Evolutionary conservation across 2,329 filamentous ascomycete species (phyloP).

Genomic region (Amesomyces nigricolor): DNA sequence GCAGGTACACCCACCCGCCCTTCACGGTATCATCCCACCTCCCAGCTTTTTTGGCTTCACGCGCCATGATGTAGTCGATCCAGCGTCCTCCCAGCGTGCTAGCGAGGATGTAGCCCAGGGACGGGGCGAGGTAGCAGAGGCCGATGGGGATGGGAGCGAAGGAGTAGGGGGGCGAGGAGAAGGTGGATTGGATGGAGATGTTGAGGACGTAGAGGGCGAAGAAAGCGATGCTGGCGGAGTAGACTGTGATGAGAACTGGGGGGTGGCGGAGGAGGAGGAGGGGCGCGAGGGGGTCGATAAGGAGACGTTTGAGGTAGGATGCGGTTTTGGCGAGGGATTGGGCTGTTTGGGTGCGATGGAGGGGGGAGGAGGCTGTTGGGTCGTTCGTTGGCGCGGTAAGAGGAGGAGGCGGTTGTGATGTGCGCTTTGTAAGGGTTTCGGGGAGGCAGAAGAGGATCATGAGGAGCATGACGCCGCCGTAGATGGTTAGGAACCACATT

Average conservation of each 20-base stretch:
- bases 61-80: slow-evolving; percentile 76
- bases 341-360: slow-evolving; percentile 52
- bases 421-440: slow-evolving; percentile 47
- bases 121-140: slow-evolving; percentile 69
- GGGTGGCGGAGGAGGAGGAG: slow-evolving; percentile 68
- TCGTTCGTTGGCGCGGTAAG: no score
- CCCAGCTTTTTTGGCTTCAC: slow-evolving; percentile 64
- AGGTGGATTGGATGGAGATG: slow-evolving; percentile 67
- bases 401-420: no score
- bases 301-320: slow-evolving; percentile 50
- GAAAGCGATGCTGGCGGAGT: slow-evolving; percentile 70
- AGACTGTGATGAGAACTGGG: slow-evolving; percentile 66
- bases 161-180: slow-evolving; percentile 60
- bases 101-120: slow-evolving; percentile 64
- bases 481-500: slow-evolving; percentile 71
- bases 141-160: slow-evolving; percentile 66
- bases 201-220: slow-evolving; percentile 71
- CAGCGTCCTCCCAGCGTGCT: slow-evolving; percentile 67
- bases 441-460: slow-evolving; percentile 57
- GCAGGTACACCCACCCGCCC: slow-evolving; percentile 62
- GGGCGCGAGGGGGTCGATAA: slow-evolving; percentile 68
- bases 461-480: slow-evolving; percentile 54
- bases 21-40: slow-evolving; percentile 54
- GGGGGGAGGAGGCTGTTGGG: slow-evolving; percentile 17
- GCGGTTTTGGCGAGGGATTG: slow-evolving; percentile 55